Evolutionary conservation across 495 filamentous ascomycete genomes (phyloP).

Genomic region (Penicillium arizonense): DNA sequence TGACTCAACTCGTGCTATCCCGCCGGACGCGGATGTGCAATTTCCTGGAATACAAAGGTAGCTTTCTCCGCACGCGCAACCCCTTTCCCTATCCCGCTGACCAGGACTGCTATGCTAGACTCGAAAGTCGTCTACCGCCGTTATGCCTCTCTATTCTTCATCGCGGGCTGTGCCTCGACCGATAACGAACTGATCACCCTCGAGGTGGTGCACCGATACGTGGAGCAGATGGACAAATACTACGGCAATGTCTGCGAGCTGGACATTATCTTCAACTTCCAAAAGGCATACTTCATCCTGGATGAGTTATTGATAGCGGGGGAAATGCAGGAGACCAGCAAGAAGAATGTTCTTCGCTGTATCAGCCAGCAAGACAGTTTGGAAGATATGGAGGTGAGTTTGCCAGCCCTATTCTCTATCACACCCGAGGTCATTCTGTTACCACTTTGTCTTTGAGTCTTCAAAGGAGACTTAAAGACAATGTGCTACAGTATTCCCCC

Average conservation of each 20-base stretch:
- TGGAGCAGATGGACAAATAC: constrained; percentile 99
- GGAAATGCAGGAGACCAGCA: constrained; percentile 98
- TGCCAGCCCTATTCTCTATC: constrained; percentile 2
- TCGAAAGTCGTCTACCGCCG: constrained; percentile 97
- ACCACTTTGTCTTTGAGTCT: not conserved
- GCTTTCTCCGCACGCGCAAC: constrained; percentile 12
- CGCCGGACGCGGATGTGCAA: constrained; percentile 98
- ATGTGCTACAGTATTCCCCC: not conserved
- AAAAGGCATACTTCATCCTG: constrained; percentile 98
- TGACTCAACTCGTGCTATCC: constrained; percentile 95
- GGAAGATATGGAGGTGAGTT: constrained; percentile 96
- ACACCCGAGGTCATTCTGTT: not conserved
- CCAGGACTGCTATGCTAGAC: constrained; percentile 52
- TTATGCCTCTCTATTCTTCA: constrained; percentile 99
- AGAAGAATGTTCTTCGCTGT: constrained; percentile 94
- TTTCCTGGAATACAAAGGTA: constrained; percentile 99
- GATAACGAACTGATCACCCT: constrained; percentile 98
- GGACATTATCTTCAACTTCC: constrained; percentile 99
- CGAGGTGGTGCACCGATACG: constrained; percentile 97
- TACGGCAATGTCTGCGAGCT: constrained; percentile 99
- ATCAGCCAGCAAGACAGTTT: constrained; percentile 93
- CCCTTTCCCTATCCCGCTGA: constrained; percentile 13
- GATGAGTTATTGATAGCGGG: constrained; percentile 95
- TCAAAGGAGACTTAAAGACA: not conserved
- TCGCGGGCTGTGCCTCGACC: constrained; percentile 89